Conservation (phyloP, 495 filamentous ascomycete species). For the Evernia prunastri region DNA sequence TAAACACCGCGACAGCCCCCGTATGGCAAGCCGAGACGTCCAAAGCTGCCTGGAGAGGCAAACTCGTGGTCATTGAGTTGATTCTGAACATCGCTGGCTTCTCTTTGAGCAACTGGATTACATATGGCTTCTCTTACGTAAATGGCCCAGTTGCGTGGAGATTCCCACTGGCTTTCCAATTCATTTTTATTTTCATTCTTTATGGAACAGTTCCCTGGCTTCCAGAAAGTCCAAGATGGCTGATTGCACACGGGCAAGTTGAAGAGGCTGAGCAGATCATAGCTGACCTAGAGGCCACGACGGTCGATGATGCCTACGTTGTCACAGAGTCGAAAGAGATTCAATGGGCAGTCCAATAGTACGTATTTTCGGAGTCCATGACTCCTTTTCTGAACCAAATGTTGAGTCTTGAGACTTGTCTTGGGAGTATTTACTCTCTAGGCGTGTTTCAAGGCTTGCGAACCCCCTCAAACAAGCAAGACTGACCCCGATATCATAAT, state of each 20-base stretch:
- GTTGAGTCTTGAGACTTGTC: too few relatives aligned
- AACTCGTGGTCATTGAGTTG: constrained; percentile 55
- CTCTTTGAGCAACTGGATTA: constrained; percentile 49
- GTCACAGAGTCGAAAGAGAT: constrained; percentile 44
- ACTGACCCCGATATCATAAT: too few relatives aligned
- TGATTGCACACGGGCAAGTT: constrained; percentile 39
- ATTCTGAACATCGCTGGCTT: constrained; percentile 56
- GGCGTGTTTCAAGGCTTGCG: too few relatives aligned
- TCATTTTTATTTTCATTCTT: constrained; percentile 50
- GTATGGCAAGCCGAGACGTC: constrained; percentile 62
- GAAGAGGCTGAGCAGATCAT: constrained; percentile 45
- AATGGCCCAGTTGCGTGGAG: constrained; percentile 45
- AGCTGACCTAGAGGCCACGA: constrained; percentile 40
- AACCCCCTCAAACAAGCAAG: too few relatives aligned
- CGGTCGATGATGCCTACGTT: constrained; percentile 43
- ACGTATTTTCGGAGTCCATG: too few relatives aligned
- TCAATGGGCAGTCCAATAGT: constrained; percentile 42
- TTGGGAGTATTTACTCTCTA: too few relatives aligned
- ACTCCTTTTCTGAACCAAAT: too few relatives aligned
- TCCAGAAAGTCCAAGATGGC: constrained; percentile 52
- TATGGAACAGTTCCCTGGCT: constrained; percentile 47
- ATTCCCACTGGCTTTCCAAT: constrained; percentile 53
- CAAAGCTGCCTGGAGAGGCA: constrained; percentile 51
- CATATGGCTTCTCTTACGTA: constrained; percentile 49
- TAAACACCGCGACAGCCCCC: constrained; percentile 58